Base-by-base conservation (phyloP, 2,329 filamentous ascomycete species). In the Ophiocordyceps sinensis region DNA sequence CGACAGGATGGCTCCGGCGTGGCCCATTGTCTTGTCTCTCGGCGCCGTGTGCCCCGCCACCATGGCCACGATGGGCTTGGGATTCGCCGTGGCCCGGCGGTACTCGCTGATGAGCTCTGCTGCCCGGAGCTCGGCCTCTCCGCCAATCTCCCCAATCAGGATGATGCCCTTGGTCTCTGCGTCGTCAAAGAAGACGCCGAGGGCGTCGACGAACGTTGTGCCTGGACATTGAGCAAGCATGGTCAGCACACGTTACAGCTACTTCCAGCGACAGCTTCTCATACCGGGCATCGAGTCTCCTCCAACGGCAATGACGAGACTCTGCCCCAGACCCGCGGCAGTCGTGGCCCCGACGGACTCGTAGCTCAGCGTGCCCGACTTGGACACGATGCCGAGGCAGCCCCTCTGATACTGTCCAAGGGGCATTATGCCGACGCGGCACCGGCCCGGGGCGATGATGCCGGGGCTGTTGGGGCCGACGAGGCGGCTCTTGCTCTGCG, bases 401-500 rank as follows among this genome's bases (percentile, higher is more conserved):
- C 82, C 84, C 1, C 75, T 71, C 1, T 41, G 45, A 23, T 63
- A 65, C 47, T 65, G 61, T 28, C 50, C 52, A 38, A 60, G 61
- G 1, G 61, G 62, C 62, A 65, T 65, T 34, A 65, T 64, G 2
- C 62, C 62, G 5, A 64, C 55, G 1, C 61, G 43, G 49, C 83
- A 88, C 3, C 77, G 79, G 19, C 78, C 71, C 0, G 82, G 79
- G 4, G 81, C 82, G 43, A 88, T 85, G 45, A 89, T 86, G 0
- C 84, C 84, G 0, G 84, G 82, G 17, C 80, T 82, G 54, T 88
- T 89, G n/a, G 84, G 80, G 2, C 84, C 84, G 0, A 89, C 80
- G 0, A 89, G 68, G 7, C 84, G 68, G 0, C 80, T 83, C 49
- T 74, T 80, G 1, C 71, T 78, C 53, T 88, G 84, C 0, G 80